Evolutionary conservation across 192 early-diverging fungal species (phyloP).

Genomic region (Backusella australiensis): DNA sequence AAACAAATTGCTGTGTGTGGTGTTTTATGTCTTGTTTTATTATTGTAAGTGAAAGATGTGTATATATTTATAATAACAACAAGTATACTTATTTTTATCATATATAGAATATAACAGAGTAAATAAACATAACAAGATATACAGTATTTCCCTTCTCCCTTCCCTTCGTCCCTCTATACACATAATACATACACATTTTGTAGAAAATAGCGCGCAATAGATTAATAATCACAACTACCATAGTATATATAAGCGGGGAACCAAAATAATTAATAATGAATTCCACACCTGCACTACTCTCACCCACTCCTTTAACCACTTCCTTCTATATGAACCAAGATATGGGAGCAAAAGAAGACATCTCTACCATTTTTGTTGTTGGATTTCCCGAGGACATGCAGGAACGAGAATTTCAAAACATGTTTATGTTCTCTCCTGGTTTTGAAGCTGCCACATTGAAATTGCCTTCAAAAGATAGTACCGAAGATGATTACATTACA

Average conservation of each 20-base stretch:
- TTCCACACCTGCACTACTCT: neutral
- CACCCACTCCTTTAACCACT: constrained; percentile 9
- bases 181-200: neutral
- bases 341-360: constrained; percentile 64
- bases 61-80: neutral
- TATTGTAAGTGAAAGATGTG: neutral
- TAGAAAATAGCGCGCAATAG: constrained; percentile 5
- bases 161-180: neutral
- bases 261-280: constrained; percentile 4
- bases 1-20: neutral
- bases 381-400: constrained; percentile 99
- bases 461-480: constrained; percentile 69
- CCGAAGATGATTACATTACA: constrained; percentile 37
- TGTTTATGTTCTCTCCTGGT: constrained; percentile 97
- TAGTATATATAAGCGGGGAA: neutral
- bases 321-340: constrained; percentile 1
- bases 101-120: neutral
- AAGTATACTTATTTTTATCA: neutral
- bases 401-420: constrained; percentile 99
- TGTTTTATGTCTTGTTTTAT: neutral
- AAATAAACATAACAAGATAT: neutral
- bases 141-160: neutral
- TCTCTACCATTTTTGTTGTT: constrained; percentile 99
- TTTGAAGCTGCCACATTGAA: constrained; percentile 98
- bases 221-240: neutral